Evolutionary conservation across 2,329 filamentous ascomycete species (phyloP).

Genomic region (Sclerotinia nivalis): DNA sequence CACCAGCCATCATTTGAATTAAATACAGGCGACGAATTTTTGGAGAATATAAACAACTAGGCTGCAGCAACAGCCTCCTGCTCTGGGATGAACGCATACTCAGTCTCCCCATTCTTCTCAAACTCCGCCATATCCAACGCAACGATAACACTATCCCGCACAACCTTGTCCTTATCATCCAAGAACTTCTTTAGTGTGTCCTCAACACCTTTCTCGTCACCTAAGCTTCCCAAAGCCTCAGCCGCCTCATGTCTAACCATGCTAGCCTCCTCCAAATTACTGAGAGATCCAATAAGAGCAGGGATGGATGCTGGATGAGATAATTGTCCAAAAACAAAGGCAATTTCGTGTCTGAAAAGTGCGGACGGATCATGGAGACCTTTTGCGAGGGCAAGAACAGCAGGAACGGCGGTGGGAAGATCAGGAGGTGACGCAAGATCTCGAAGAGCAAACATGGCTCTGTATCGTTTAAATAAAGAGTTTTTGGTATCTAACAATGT

Average conservation of each 20-base stretch:
- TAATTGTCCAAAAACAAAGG: conserved; percentile 96
- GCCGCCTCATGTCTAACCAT: conserved; percentile 99
- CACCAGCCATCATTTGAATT: conserved; percentile 30
- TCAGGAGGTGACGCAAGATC: conserved; percentile 93
- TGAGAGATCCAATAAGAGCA: conserved; percentile 75
- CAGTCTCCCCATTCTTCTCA: conserved; percentile 81
- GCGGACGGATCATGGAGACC: conserved; percentile 85
- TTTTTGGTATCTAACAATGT: conserved; percentile 75
- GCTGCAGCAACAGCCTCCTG: conserved; percentile 35
- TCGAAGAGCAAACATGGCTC: conserved; percentile 96
- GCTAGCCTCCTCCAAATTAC: conserved; percentile 77
- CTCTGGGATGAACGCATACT: conserved; percentile 89
- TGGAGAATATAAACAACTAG: conserved; percentile 21
- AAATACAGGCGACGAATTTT: conserved; percentile 3
- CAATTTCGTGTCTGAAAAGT: conserved; percentile 95
- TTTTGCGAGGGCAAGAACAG: conserved; percentile 79
- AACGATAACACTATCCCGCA: conserved; percentile 91
- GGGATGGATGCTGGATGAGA: conserved; percentile 97
- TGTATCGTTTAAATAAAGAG: conserved; percentile 88
- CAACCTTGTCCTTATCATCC: conserved; percentile 87
- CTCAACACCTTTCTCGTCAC: conserved; percentile 91
- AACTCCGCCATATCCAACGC: conserved; percentile 98
- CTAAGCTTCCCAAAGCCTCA: conserved; percentile 90
- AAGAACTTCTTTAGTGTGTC: conserved; percentile 80
- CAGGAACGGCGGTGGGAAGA: conserved; percentile 84